Evolutionary conservation across 2,329 filamentous ascomycete species (phyloP).

Genomic region (Furcasterigmium sp.): DNA sequence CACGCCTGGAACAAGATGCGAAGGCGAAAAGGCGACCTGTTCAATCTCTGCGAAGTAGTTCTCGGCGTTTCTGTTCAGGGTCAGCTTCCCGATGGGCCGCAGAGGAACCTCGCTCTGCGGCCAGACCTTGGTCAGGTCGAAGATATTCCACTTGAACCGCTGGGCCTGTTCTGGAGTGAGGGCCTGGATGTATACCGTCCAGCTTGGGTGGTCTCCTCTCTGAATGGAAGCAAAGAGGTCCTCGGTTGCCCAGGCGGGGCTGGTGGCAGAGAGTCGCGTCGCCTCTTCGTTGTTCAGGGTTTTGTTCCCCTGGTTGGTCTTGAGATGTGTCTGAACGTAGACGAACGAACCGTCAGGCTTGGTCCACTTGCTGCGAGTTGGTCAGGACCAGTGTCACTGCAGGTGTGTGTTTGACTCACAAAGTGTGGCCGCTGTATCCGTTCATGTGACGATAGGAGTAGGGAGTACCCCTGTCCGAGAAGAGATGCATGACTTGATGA

Average conservation of each 20-base stretch:
- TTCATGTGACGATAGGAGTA: conserved; percentile 35
- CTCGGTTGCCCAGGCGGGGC: conserved; percentile 43
- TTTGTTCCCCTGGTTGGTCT: conserved; percentile 34
- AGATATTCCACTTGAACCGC: conserved; percentile 39
- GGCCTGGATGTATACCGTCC: conserved; percentile 46
- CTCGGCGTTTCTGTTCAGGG: conserved; percentile 42
- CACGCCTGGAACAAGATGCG: conserved; percentile 43
- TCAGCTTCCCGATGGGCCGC: conserved; percentile 39
- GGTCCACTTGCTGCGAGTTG: conserved; percentile 8
- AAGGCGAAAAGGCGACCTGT: conserved; percentile 45
- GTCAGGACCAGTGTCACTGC: conserved; percentile 2
- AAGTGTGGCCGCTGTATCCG: conserved; percentile 37
- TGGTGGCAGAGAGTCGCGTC: conserved; percentile 23
- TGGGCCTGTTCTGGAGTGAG: conserved; percentile 44
- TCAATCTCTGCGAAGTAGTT: conserved; percentile 47
- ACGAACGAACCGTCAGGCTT: conserved; percentile 32
- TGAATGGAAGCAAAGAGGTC: conserved; percentile 42
- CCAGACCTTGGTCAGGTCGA: conserved; percentile 52
- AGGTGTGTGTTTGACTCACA: conserved; percentile 26
- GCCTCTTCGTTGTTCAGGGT: conserved; percentile 31
- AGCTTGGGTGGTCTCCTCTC: conserved; percentile 33
- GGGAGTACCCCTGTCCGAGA: conserved; percentile 37
- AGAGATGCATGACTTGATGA: conserved; percentile 41
- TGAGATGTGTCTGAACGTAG: conserved; percentile 39
- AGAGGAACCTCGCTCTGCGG: conserved; percentile 42